A percentile compares a stretch with the other conserved stretches of the same genome.
Conservation (phyloP, 2,329 filamentous ascomycete genomes). For the Sporothrix schenckii region DNA sequence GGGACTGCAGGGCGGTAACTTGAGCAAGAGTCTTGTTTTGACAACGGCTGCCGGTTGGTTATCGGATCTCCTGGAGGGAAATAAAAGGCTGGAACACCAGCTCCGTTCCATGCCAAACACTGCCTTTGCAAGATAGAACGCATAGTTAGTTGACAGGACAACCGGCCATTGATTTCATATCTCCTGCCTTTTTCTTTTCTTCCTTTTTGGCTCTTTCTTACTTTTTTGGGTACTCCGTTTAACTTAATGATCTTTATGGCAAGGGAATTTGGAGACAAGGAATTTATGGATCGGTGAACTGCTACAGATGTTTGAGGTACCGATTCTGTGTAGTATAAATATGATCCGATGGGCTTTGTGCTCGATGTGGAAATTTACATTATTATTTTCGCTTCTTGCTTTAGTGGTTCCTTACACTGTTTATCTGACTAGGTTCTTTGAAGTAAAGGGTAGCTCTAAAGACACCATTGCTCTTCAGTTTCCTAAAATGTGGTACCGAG, state of each 20-base stretch:
- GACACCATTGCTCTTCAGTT: slow-evolving; percentile 5
- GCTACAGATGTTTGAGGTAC: background rate
- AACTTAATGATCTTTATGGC: background rate
- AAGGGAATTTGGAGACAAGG: background rate
- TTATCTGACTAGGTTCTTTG: background rate
- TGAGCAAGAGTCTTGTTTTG: slow-evolving; percentile 82
- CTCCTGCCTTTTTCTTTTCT: background rate
- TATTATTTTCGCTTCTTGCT: background rate
- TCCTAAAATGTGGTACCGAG: slow-evolving; percentile 39
- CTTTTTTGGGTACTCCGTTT: background rate
- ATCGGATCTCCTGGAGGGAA: slow-evolving; percentile 71
- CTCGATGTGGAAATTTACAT: background rate
- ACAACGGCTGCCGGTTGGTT: slow-evolving; percentile 76
- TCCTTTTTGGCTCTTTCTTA: background rate
- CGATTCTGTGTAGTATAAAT: background rate
- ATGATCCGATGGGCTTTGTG: background rate
- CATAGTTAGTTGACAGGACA: background rate
- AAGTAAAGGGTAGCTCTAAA: background rate
- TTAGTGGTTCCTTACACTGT: background rate
- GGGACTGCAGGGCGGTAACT: slow-evolving; percentile 69
- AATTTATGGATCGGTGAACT: background rate
- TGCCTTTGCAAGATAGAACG: background rate
- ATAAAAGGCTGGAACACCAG: slow-evolving; percentile 61
- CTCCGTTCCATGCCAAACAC: slow-evolving; percentile 47
- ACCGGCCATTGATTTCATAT: background rate